Evolutionary conservation across 1,284 basidiomycete genomes (phyloP), one percentile per base, ranked within the genome.

Genomic region (Trametes polyzona): DNA sequence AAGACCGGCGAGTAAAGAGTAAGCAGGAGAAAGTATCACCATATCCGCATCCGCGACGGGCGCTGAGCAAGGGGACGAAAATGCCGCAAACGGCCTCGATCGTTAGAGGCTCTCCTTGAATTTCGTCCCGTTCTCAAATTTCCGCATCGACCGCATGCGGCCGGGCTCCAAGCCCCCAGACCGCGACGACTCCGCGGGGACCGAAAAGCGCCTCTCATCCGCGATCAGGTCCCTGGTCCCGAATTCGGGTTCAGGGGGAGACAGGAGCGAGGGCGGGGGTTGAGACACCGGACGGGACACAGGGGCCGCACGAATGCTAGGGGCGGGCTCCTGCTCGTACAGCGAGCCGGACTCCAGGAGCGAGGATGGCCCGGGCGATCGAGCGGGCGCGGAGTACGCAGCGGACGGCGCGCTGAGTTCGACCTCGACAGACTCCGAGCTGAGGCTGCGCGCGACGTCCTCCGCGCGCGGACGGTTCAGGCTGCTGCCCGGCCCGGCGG

Each of bases 81-180:
- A n/a, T n/a, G n/a, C n/a, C n/a, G n/a, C n/a, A n/a, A 32, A 32
- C 30, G 30, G 9, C 30, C 30, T 32, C 30, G 37, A 16, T 42
- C 37, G 16, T 57, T 37, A 57, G 26, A 57, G 32, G 47, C 52
- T 57, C 53, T 72, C 71, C 58, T 63, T 69, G 62, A 72, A 72
- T 58, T 68, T 69, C 36, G 69, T 71, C 1, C 71, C 71, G 35
- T 66, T 67, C n/a, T 67, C 65, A 55, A 72, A 71, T 53, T 67
- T 69, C 16, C 61, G 65, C 67, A 70, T 68, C 16, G 69, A 64
- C 12, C 62, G 61, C 2, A 65, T 19, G 37, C 58, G 58, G n/a
- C 53, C 36, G 10, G 49, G 44, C 21, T 55, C 55, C 1, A 54
- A 52, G 19, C 37, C 55, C 32, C 44, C 37, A 19, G 48, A 39